Percentiles rank a stretch among this genome's conserved stretches.
Conservation (phyloP, 179 eudicot species). For the Amaranthus tricolor region DNA sequence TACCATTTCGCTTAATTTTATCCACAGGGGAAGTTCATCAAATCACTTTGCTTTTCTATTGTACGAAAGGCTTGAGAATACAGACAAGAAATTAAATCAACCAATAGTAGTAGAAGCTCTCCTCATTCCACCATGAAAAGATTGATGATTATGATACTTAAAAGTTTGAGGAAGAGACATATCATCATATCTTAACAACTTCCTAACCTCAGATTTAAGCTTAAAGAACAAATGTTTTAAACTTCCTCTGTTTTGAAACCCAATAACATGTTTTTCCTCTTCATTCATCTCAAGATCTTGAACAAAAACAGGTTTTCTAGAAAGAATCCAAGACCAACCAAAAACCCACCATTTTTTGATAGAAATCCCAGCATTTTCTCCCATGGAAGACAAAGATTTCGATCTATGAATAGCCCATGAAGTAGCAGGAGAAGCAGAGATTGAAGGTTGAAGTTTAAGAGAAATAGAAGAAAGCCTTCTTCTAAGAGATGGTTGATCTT, state of each 20-base stretch:
- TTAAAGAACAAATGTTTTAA: constrained; percentile 64
- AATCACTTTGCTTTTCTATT: no score
- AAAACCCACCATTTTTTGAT: constrained; percentile 71
- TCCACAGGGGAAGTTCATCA: no score
- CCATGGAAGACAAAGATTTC: constrained; percentile 40
- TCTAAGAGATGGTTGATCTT: constrained; percentile 16
- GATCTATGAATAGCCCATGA: constrained; percentile 48
- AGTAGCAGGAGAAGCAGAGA: constrained; percentile 31
- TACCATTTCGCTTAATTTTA: no score
- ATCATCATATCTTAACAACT: constrained; percentile 41
- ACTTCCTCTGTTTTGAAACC: constrained; percentile 54
- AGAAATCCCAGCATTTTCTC: constrained; percentile 38
- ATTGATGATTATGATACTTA: constrained; percentile 27
- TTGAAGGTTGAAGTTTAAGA: constrained; percentile 38
- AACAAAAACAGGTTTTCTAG: constrained; percentile 58
- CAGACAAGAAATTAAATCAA: no score
- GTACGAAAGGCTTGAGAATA: no score
- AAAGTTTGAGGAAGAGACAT: constrained; percentile 51
- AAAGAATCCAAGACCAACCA: constrained; percentile 64
- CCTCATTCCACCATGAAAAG: background rate
- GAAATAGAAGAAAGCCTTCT: constrained; percentile 28
- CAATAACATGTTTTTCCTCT: constrained; percentile 52
- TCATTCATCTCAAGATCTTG: constrained; percentile 80
- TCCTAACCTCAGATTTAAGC: constrained; percentile 47
- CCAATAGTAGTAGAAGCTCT: constrained; percentile 9